Percentiles rank a stretch among this genome's conserved stretches.
Evolutionary conservation across 306 rosid species (phyloP).

Genomic region (Cyclanthera cordifolia): DNA sequence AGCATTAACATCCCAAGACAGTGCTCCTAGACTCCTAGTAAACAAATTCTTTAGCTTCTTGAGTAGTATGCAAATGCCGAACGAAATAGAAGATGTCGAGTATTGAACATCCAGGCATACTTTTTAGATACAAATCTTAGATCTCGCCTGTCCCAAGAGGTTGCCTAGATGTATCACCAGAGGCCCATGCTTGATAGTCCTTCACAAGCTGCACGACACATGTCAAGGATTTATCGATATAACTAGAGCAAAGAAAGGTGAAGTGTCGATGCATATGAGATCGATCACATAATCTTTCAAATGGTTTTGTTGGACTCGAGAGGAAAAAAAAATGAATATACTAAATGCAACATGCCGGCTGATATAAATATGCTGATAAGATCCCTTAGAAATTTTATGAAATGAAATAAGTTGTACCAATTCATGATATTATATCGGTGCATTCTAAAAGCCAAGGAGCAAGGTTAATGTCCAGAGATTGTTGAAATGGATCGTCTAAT

Average conservation of each 20-base stretch:
- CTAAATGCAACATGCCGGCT: background rate
- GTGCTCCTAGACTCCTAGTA: constrained; percentile 3
- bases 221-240: background rate
- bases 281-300: background rate
- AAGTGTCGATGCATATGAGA: background rate
- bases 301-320: background rate
- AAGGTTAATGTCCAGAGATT: background rate
- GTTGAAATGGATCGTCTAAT: background rate
- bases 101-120: constrained; percentile 14
- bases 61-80: background rate
- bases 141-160: constrained; percentile 70
- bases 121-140: constrained; percentile 20
- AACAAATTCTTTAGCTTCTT: background rate
- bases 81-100: background rate
- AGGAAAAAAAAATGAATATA: background rate
- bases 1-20: background rate
- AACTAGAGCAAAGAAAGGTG: background rate
- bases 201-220: constrained; percentile 61
- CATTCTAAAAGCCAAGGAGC: background rate
- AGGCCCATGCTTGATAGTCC: constrained; percentile 91
- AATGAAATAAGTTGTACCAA: background rate
- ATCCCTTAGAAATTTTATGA: background rate
- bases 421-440: background rate
- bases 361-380: background rate
- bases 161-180: constrained; percentile 64